These are phyloP conservation scores for Combretum micranthum DNA, from an alignment of 345 rosid genomes.

Conservation along the genomic window DNA sequence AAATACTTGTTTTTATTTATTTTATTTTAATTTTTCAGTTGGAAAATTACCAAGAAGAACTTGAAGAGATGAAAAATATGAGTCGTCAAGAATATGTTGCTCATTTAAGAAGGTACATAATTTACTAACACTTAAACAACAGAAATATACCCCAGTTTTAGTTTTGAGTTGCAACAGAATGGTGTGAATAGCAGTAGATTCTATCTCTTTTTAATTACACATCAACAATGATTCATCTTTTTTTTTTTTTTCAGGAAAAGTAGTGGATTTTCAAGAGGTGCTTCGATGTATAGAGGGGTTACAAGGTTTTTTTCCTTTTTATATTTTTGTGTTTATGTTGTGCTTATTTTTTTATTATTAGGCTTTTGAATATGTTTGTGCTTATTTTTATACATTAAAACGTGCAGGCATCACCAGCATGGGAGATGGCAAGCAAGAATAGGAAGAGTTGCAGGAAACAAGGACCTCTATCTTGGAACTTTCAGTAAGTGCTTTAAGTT, in stretches of 20 bases:
- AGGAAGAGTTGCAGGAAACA: slow-evolving; percentile 84
- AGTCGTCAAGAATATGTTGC: slow-evolving; percentile 79
- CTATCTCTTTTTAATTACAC: neutral
- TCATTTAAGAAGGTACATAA: slow-evolving; percentile 52
- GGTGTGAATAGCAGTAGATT: no score
- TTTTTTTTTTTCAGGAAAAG: slow-evolving; percentile 46
- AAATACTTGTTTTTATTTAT: neutral
- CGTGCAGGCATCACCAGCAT: slow-evolving; percentile 68
- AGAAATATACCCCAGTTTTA: no score
- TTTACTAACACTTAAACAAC: no score
- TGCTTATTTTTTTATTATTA: neutral
- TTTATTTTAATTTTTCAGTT: slow-evolving; percentile 26
- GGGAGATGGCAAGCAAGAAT: slow-evolving; percentile 92
- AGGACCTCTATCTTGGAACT: slow-evolving; percentile 84
- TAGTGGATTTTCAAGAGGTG: slow-evolving; percentile 83
- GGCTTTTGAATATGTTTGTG: no score
- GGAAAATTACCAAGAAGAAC: slow-evolving; percentile 50
- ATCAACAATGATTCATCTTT: no score
- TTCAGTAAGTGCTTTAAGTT: slow-evolving; percentile 41
- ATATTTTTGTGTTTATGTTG: slow-evolving; percentile 17
- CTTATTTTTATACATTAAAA: no score
- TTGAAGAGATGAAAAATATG: slow-evolving; percentile 78
- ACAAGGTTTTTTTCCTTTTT: slow-evolving; percentile 65
- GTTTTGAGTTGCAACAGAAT: no score
- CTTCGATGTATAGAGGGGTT: slow-evolving; percentile 83